Percentiles rank a stretch among this genome's conserved stretches.
Evolutionary conservation across 2,329 filamentous ascomycete species (phyloP).

Genomic region (Geosmithia flava): DNA sequence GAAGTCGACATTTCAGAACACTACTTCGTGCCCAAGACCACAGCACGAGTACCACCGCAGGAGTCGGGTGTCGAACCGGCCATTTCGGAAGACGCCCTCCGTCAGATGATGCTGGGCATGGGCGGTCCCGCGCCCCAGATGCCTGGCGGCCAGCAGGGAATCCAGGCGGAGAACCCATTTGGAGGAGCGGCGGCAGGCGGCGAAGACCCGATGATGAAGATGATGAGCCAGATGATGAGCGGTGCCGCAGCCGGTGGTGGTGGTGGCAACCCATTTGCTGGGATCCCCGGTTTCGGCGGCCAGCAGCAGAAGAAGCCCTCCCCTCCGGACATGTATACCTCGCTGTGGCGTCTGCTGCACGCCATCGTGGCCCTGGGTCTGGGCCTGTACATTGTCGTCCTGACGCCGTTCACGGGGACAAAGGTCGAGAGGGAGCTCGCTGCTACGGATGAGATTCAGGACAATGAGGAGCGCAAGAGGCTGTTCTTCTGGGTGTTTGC

Average conservation of each 20-base stretch:
- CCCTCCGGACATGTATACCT: conserved; percentile 20
- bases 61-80: conserved; percentile 16
- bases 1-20: conserved; percentile 73
- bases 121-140: conserved; percentile 24
- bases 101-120: conserved; percentile 52
- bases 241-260: conserved; percentile 15
- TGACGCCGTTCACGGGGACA: conserved; percentile 57
- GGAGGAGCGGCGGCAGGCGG: conserved; percentile 10
- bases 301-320: background rate
- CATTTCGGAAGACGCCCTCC: conserved; percentile 45
- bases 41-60: conserved; percentile 17
- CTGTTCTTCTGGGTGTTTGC: conserved; percentile 71
- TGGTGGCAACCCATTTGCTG: conserved; percentile 20
- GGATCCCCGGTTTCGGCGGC: conserved; percentile 22
- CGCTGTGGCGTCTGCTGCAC: conserved; percentile 63
- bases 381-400: conserved; percentile 57
- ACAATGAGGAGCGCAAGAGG: conserved; percentile 17
- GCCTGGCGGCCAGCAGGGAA: background rate
- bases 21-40: conserved; percentile 45
- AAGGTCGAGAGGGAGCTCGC: conserved; percentile 42
- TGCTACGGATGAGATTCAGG: conserved; percentile 13
- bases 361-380: conserved; percentile 58
- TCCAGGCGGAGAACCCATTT: conserved; percentile 4
- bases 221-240: conserved; percentile 63
- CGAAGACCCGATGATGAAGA: conserved; percentile 39